Base-by-base conservation (phyloP, 345 rosid species). In the Eucalyptus grandis region DNA sequence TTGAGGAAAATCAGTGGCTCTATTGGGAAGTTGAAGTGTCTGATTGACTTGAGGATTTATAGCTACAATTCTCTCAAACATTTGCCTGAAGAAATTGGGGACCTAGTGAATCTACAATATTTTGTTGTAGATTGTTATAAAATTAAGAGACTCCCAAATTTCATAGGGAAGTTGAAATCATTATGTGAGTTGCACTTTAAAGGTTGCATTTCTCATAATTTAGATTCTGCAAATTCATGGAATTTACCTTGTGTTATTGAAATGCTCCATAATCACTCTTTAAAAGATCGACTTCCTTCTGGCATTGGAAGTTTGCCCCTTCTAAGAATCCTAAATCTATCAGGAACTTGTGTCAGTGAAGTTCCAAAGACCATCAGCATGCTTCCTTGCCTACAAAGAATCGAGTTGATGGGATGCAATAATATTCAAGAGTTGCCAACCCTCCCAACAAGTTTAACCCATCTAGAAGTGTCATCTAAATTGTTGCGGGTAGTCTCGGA, bases 31-130 rank as follows among this genome's bases (percentile, higher is more conserved):
- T 49, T 82, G n/a, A 40, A 37, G 3, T 24, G 31, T 8, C 2
- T 82, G 4, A 40, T 58, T 58, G 65, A 58, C 0, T 1, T 58
- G 1, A 58, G 1, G n/a, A 26, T 58, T 58, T 1, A 26, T 0
- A 0, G 0, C 0, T 69, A 7, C 13, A 0, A 3, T 8, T 16
- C 43, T 31, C 12, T 69, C 3, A 0, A 31, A 15, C 4, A 69
- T 69, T 16, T 69, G 43, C 80, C 80, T 4, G 2, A 67, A 1
- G 77, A 67, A n/a, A 67, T 67, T 0, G 72, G 72, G 6, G 37
- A 65, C 17, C 37, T 65, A n/a, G 19, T 65, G 9, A 65, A 14
- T 7, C 21, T 65, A 1, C 37, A n/a, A 0, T 14, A 54, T 1
- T 54, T 54, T 0, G 0, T 4, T 54, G 11, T 54, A 9, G 0